Percentiles rank a stretch among this genome's conserved stretches.
phyloP scores from a whole-genome alignment of 441 rosid species.

The Pelargonium fulgidum region DNA sequence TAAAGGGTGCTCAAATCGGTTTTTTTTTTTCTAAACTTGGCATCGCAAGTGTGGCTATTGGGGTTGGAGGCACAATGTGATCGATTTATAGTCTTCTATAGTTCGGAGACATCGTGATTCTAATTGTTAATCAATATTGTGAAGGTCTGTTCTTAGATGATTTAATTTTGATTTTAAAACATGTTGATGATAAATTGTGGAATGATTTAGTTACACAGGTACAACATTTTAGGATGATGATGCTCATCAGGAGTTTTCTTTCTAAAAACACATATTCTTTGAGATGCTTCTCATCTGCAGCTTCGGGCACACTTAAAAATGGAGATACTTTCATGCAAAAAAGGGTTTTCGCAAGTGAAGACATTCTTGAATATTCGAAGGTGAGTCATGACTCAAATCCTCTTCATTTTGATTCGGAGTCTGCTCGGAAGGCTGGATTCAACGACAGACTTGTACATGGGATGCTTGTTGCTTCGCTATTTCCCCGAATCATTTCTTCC shows the following conservation, averaged over 20 bases:
- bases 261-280: conserved; percentile 16
- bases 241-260: conserved; percentile 26
- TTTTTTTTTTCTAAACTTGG: background rate
- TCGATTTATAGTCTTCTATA: background rate
- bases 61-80: background rate
- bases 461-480: conserved; percentile 80
- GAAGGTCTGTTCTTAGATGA: too few species aligned
- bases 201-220: background rate
- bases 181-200: background rate
- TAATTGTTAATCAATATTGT: background rate
- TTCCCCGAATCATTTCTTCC: conserved; percentile 66
- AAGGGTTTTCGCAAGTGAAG: conserved; percentile 55
- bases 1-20: too few species aligned
- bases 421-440: conserved; percentile 50
- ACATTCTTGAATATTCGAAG: conserved; percentile 53
- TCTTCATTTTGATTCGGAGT: conserved; percentile 57
- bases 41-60: background rate
- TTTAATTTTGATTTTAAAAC: background rate
- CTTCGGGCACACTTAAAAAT: conserved; percentile 31
- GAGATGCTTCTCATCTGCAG: conserved; percentile 37
- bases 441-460: conserved; percentile 72
- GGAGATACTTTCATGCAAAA: conserved; percentile 55
- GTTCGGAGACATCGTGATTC: too few species aligned
- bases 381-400: conserved; percentile 68
- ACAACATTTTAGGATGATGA: conserved; percentile 4